Conservation (phyloP, 805 yeast species). For the Yamadazyma endophytica region DNA sequence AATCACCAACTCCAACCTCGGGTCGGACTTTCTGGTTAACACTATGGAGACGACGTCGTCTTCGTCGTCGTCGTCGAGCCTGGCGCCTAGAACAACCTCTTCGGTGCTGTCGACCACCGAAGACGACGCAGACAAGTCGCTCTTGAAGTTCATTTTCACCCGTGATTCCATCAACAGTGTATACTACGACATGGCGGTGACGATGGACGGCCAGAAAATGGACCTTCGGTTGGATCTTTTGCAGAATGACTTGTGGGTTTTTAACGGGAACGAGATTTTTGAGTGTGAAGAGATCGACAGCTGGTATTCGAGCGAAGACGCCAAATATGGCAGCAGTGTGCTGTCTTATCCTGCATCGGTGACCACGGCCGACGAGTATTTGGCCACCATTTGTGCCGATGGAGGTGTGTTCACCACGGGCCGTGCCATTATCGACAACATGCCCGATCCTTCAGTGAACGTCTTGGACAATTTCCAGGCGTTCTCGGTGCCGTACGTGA, state of each 20-base stretch:
- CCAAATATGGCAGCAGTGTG: conserved; percentile 4
- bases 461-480: conserved; percentile 8
- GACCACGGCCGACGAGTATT: conserved; percentile 18
- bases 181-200: conserved; percentile 10
- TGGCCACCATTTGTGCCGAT: conserved; percentile 22
- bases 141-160: conserved; percentile 10
- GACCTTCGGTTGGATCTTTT: conserved; percentile 25
- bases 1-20: conserved; percentile 12
- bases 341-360: conserved; percentile 9
- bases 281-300: conserved; percentile 19
- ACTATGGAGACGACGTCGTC: conserved; percentile 5
- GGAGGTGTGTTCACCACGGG: conserved; percentile 18
- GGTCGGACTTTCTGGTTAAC: conserved; percentile 10
- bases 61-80: neutral
- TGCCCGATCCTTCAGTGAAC: conserved; percentile 10
- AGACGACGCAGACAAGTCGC: conserved; percentile 5
- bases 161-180: conserved; percentile 1
- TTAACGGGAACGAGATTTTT: conserved; percentile 20
- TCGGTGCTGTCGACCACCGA: conserved; percentile 6
- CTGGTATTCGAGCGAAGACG: conserved; percentile 16
- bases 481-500: conserved; percentile 24
- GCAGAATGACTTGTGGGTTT: conserved; percentile 39
- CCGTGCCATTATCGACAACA: conserved; percentile 10
- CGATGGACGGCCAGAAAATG: conserved; percentile 11
- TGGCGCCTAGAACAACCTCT: conserved; percentile 2